Base-by-base conservation (phyloP, 2,329 filamentous ascomycete genomes). In the Aquanectria penicillioides region DNA sequence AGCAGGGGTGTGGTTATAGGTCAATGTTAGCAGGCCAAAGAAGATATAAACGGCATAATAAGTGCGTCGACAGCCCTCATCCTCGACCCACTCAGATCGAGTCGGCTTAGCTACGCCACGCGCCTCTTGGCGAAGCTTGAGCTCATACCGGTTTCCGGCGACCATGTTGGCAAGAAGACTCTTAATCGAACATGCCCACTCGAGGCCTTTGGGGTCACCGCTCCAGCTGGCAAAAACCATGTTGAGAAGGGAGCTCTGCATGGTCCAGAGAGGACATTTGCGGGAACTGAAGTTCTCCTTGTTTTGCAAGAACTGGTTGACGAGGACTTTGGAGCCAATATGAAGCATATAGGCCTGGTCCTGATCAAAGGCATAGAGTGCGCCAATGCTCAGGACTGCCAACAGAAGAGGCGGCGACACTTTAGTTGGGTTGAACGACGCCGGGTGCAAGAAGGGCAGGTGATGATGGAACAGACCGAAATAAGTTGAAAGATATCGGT, bases 201-300 rank as follows among this genome's bases (percentile, higher is more conserved):
- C 95, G 3, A 99, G 84, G 31, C 95, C 95, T 78, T 97, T 98
- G 29, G 95, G 91, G 72, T 98, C 95, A 70, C 95, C 95, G 75
- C 95, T 98, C 95, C 95, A 99, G 82, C 94, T 98, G 53, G 95
- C 93, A 75, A 99, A 98, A 66, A 97, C 89, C 95, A 98, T 98
- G 82, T 99, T 99, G 57, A 99, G 83, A 51, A 99, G 81, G 4
- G 94, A 97, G 75, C 92, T 93, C 75, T 99, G 95, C 93, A 98
- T 98, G 43, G 94, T 95, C 94, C 95, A 98, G 12, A 99, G 79
- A 4, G 95, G 95, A 71, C 94, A 98, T 76, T 97, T 98, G 69
- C 94, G 89, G 8, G 95, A 98, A 81, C 94, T 97, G 77, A 98
- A 98, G 78, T 97, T 97, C 76, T 97, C 94, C 82, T 97, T 97